Evolutionary conservation across 306 rosid genomes (phyloP), one percentile per base, ranked within the genome.

Genomic region (Potentilla sterilis): DNA sequence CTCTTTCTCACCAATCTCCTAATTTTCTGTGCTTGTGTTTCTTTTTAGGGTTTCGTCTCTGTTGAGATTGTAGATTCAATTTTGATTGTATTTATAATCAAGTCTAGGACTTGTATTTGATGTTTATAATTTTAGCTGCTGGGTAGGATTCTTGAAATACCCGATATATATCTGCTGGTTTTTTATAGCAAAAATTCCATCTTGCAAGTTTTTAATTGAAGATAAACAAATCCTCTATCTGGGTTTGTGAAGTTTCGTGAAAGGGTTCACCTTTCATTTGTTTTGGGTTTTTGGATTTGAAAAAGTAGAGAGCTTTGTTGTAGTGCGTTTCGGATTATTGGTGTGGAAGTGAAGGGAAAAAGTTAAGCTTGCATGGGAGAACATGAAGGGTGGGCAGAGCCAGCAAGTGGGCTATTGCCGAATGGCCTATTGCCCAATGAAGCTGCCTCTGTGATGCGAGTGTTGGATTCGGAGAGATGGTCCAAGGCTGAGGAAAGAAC

Each of bases 341-440:
- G 81, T 77, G 80, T 63, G 67, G 69, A 46, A 73, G 79, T 82
- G 58, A 71, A 82, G 85, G 76, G 88, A 69, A 77, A 28, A 78
- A 46, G 28, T 66, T 82, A 74, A 83, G 96, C 77, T 85, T 89
- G 96, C 86, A 96, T 96, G 99, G 99, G 97, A 77, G 93, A 92
- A 81, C 94, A 84, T 88, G 99, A 96, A 81, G 92, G 80, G 57
- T 86, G 93, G 93, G 88, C 90, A 74, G 87, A 86, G 93, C 92
- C 93, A 91, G 85, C 83, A 58, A 85, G 89, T 83, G 99, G 96
- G 91, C 90, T 87, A 72, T 79, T 92, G 87, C 99, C 94, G 28
- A 96, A 92, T 83, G 99, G 99, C 51, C 69, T 96, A 59, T 81
- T 96, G 88, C 91, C 90, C 67, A 80, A 92, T 85, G 98, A 96